These are phyloP conservation scores for Tulasnella sp. DNA, from an alignment of 768 basidiomycete genomes.

Conservation along the genomic window DNA sequence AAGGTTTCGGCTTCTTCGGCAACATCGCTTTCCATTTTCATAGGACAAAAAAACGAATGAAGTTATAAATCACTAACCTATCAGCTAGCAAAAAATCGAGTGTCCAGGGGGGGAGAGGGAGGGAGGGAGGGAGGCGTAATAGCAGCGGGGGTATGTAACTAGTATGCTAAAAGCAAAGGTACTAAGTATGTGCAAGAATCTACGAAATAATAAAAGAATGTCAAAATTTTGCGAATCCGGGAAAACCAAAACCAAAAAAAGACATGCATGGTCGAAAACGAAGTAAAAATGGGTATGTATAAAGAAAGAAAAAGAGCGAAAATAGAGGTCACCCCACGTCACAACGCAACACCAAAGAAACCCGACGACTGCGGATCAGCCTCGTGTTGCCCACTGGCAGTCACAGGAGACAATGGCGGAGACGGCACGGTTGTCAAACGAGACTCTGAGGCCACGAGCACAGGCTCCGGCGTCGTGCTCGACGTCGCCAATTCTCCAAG, in stretches of 20 bases:
- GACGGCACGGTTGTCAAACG: neutral
- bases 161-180: neutral
- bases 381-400: neutral
- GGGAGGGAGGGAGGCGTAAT: neutral
- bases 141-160: neutral
- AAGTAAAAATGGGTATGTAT: neutral
- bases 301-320: neutral
- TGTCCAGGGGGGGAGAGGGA: neutral
- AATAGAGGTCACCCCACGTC: neutral
- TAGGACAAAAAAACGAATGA: neutral
- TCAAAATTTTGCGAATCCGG: neutral
- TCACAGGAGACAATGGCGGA: neutral
- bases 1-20: neutral
- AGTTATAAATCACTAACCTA: neutral
- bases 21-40: neutral
- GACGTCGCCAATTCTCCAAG: constrained; percentile 9
- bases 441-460: neutral
- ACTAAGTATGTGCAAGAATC: constrained; percentile 2
- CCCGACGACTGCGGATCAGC: neutral
- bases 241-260: neutral
- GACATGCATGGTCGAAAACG: neutral
- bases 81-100: neutral
- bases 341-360: constrained; percentile 8
- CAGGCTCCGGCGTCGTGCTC: neutral
- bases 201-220: neutral